A percentile compares a stretch with the other conserved stretches of the same genome.
phyloP scores from a whole-genome alignment of 768 basidiomycete species.

The Gyrodon lividus region DNA sequence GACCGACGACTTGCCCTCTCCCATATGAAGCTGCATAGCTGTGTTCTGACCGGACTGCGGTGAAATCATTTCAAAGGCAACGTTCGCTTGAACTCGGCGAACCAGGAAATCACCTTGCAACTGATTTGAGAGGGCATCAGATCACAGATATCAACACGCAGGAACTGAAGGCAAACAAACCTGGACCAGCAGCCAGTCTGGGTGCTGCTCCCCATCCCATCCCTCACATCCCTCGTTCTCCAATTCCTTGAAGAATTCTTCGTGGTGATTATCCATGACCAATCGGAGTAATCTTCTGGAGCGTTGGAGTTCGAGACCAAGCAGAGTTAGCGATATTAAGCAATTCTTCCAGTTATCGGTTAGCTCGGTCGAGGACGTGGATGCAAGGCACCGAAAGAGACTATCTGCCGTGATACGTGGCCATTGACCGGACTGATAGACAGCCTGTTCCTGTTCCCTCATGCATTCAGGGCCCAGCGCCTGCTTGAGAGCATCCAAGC shows the following conservation, averaged over 20 bases:
- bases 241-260: conserved; percentile 32
- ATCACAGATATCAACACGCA: background rate
- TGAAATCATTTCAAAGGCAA: conserved; percentile 48
- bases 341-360: conserved; percentile 29
- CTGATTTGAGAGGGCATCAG: conserved; percentile 20
- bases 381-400: conserved; percentile 33
- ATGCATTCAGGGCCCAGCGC: conserved; percentile 13
- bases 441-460: conserved; percentile 22
- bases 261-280: conserved; percentile 16
- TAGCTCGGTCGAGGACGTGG: conserved; percentile 15
- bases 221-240: conserved; percentile 24
- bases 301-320: conserved; percentile 36
- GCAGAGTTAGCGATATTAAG: conserved; percentile 30
- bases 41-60: conserved; percentile 39
- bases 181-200: conserved; percentile 48
- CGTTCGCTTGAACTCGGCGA: conserved; percentile 40
- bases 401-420: conserved; percentile 33
- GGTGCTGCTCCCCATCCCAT: conserved; percentile 17
- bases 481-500: background rate
- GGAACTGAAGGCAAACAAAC: conserved; percentile 15
- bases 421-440: conserved; percentile 33
- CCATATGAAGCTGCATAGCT: conserved; percentile 54
- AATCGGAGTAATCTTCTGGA: conserved; percentile 35
- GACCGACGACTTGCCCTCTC: conserved; percentile 52
- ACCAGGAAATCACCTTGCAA: conserved; percentile 44